Base-by-base conservation (phyloP, 2,329 filamentous ascomycete species). In the Talaromyces sp. region DNA sequence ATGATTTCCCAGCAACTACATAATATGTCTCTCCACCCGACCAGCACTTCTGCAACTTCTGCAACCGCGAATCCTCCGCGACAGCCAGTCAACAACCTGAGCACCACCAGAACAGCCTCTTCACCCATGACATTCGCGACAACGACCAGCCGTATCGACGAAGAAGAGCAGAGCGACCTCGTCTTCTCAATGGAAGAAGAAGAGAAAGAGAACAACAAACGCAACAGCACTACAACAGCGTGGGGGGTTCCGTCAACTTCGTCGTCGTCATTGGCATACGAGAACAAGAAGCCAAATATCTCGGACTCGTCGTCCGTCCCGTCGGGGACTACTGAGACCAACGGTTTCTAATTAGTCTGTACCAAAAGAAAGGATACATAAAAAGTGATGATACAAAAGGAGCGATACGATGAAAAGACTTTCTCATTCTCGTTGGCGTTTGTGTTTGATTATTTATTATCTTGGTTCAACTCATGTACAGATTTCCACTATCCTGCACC, bases 1-100 rank as follows among this genome's bases (percentile, higher is more conserved):
- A 86, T 86, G 81, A 84, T 88, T 63, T 86, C 85, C 56, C 85
- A 87, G 71, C 85, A 86, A 69, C 73, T 86, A n/a, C 73, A 75
- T 60, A 73, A 77, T 64, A 75, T 79, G 69, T 80, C 77, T 6
- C 74, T 83, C 41, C 78, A 82, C 64, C 79, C 80, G 37, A 73
- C 49, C 11, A 57, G 37, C 73, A 52, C 74, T 31, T 31, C 27
- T 31, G 6, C 49, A 41, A 41, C 41, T 33, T 33, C 33, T 56
- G 35, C 50, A 11, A 56, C 54, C 3, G 39, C 56, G 5, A 27
- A 45, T 22, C 39, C 56, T 7, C 8, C 56, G 3, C 56, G 56
- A 14, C 56, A 59, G 11, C 80, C 63, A 13, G 19, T 16, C 27
- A 58, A 24, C n/a, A 58, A n/a, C 31, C 60, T 54, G 16, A n/a